Base-by-base conservation (phyloP, 495 filamentous ascomycete species). In the Aspergillus sclerotiicarbonarius region DNA sequence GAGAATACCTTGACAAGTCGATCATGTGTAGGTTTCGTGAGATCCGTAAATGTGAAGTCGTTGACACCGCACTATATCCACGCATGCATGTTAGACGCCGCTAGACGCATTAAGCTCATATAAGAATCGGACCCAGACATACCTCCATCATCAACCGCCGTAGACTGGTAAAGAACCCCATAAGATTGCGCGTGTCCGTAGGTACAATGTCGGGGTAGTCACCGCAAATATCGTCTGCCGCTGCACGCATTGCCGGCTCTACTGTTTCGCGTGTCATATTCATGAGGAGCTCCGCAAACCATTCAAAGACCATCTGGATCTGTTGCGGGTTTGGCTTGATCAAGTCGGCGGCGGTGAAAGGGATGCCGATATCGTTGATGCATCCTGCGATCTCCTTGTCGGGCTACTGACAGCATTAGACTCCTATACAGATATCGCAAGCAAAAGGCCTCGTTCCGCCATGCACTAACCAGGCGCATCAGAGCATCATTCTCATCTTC, bases 281-380 rank as follows among this genome's bases (percentile, higher is more conserved):
- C 82, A 97, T 90, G 20, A 98, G 81, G 10, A 96, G 76, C 66
- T 96, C 92, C 46, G 90, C 92, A 66, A 98, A 95, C 90, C 90
- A 95, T 82, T 98, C 94, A 59, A 96, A 92, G 33, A 98, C 89
- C 81, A 91, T 89, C 73, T 98, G 95, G 48, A 96, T 92, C 63
- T 95, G 90, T 54, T 91, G 84, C 10, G 95, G 87, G 62, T 96
- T 94, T 5, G 94, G 94, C 67, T 96, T 98, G 59, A 91, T 84
- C 35, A 98, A 81, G 74, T 98, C 94, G 59, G 89, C 87, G n/a
- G 88, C 76, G 2, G 83, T 87, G 71, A 97, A 96, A 4, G 84
- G 83, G 52, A 98, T 89, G 46, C 92, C 92, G 55, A 98, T 94
- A 69, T 98, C 94, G 72, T 85, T 92, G 77, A 98, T 96, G 72